Evolutionary conservation across 768 basidiomycete genomes (phyloP), one percentile per base, ranked within the genome.

Genomic region (Hysterangium stoloniferum): DNA sequence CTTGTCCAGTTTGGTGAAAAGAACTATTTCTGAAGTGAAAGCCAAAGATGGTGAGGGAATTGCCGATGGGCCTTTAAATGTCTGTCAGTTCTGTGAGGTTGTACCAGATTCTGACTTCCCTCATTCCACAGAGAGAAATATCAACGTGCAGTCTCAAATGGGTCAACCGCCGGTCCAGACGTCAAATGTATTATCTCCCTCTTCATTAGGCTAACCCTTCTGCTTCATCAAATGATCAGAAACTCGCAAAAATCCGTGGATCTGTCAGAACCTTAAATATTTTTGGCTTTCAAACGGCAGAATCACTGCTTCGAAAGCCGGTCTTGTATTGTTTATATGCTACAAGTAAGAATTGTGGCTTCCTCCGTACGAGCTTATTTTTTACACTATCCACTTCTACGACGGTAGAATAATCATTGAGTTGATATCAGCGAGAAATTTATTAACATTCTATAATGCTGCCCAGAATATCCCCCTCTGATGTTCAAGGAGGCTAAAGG

Each of bases 381-480:
- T 80, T 86, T 51, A 76, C 72, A 57, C 81, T 80, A 64, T 97
- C 96, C n/a, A 98, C 86, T 5, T 93, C 96, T 43, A 93, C 92
- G 22, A 98, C 86, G 24, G 98, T 67, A 2, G 93, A 96, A 64
- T 99, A 99, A 66, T 99, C 87, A 93, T 94, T 45, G 96, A 89
- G 61, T 96, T 94, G 50, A 94, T 82, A 55, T 92, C 88, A 12
- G 87, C 85, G 43, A 99, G 67, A 67, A 98, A 99, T 56, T 87
- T 91, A 68, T 86, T 95, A 64, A 98, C 96, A 57, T 96, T 98
- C 69, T 78, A 91, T 25, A 99, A 68, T 9, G 96, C 89, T 15
- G 90, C 85, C 19, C 89, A 79, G 7, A 99, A 67, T 52, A 97
- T 92, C 9, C 89, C 82, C 65, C 97, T 98, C 0, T 90, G 89